Base-by-base conservation (phyloP, 2,329 filamentous ascomycete species). In the Emmonsiellopsis sp. region DNA sequence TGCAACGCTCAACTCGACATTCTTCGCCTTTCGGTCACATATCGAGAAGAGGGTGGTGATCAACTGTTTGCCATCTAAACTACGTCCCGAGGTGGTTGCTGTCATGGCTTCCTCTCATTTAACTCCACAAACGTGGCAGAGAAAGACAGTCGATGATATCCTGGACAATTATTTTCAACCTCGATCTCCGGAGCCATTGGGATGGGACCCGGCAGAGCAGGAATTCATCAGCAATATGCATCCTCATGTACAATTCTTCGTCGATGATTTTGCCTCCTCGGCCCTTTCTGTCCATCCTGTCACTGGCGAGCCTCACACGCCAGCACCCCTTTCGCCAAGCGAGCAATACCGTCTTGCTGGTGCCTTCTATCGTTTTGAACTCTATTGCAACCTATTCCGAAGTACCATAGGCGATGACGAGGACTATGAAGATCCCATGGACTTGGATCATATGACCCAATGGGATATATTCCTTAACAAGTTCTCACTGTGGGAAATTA, bases 401-500 rank as follows among this genome's bases (percentile, higher is more conserved):
- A 26, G 20, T 26, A 26, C 20, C 20, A 26, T 26, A 26, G 20
- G 20, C 20, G 1, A 26, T 26, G 20, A 26, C 20, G 20, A 26
- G 15, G n/a, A 47, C 26, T 45, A 10, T 26, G 34, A 26, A 16
- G 15, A 31, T 31, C 20, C 38, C 34, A 10, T 9, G 13, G 15
- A 34, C 11, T 2, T 42, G 31, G 31, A 51, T 50, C 10, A 45
- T 13, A 30, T 42, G 13, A 50, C 30, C 43, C 46, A 56, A 45
- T 10, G 38, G 30, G 34, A 48, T 1, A 13, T 55, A 5, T 62
- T 59, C 53, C 53, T 59, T 16, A 5, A 15, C 9, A 40, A 44
- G n/a, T 62, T 62, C 43, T 52, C 58, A 10, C 57, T 55, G 5
- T 61, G 57, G 57, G 59, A 62, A 48, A 58, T 52, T 54, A 59